Evolutionary conservation across 805 yeast genomes (phyloP).

Genomic region (Schizosaccharomyces japonicus): DNA sequence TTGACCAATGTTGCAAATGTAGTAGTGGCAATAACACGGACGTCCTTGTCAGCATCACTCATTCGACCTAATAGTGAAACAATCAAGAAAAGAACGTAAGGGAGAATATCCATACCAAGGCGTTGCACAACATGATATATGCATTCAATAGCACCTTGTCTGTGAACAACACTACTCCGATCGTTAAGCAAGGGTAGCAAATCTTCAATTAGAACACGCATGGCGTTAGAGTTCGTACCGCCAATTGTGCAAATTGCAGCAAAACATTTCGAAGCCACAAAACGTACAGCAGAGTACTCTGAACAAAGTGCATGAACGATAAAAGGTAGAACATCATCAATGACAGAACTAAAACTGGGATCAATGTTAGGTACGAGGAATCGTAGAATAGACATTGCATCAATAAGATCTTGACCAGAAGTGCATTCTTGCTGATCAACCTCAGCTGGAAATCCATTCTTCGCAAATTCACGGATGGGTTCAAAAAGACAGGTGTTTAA

Average conservation of each 20-base stretch:
- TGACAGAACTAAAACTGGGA: slow-evolving; percentile 21
- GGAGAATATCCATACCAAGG: slow-evolving; percentile 75
- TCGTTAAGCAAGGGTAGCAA: slow-evolving; percentile 62
- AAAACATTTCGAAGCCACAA: slow-evolving; percentile 71
- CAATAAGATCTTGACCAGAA: slow-evolving; percentile 60
- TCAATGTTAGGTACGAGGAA: slow-evolving; percentile 46
- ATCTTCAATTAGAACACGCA: slow-evolving; percentile 54
- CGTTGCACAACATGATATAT: slow-evolving; percentile 60
- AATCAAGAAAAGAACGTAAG: slow-evolving; percentile 81
- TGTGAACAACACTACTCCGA: slow-evolving; percentile 39
- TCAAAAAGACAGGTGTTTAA: slow-evolving; percentile 40
- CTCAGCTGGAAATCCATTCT: slow-evolving; percentile 12
- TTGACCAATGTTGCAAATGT: slow-evolving; percentile 91
- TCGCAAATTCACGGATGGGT: slow-evolving; percentile 24
- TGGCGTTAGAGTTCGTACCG: slow-evolving; percentile 34
- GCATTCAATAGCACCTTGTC: slow-evolving; percentile 89
- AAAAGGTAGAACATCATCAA: slow-evolving; percentile 31
- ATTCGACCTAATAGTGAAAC: slow-evolving; percentile 92
- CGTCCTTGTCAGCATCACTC: slow-evolving; percentile 82
- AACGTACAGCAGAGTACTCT: slow-evolving; percentile 59
- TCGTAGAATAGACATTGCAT: slow-evolving; percentile 59
- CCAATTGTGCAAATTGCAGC: slow-evolving; percentile 51
- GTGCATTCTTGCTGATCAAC: slow-evolving; percentile 20
- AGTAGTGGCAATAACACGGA: slow-evolving; percentile 77
- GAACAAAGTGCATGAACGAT: slow-evolving; percentile 35